These are phyloP conservation scores for Cladophialophora exuberans DNA, from an alignment of 2,329 filamentous ascomycete species.

Conservation along the genomic window DNA sequence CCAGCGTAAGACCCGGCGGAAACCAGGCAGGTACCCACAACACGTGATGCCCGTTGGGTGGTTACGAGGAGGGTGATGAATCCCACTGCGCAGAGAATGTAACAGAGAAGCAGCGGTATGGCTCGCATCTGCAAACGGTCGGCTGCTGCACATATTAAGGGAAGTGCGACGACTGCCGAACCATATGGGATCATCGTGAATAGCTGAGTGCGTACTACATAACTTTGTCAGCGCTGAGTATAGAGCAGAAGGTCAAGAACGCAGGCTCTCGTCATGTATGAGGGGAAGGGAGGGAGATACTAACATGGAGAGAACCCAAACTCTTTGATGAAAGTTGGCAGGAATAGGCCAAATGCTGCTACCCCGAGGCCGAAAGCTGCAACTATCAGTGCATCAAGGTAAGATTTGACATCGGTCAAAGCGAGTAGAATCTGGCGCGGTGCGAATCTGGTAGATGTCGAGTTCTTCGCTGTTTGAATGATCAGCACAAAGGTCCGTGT, in stretches of 20 bases:
- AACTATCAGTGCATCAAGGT: conserved; percentile 8
- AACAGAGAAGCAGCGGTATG: not conserved
- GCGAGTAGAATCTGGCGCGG: conserved; percentile 8
- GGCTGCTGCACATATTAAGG: not conserved
- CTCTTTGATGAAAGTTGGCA: conserved; percentile 19
- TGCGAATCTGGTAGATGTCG: too few relatives aligned
- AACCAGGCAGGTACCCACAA: conserved; percentile 13
- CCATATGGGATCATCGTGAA: conserved; percentile 18
- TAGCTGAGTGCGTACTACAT: conserved; percentile 7
- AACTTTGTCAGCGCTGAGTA: too few relatives aligned
- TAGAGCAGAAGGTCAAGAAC: too few relatives aligned
- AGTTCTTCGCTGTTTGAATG: too few relatives aligned
- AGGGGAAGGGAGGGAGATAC: too few relatives aligned
- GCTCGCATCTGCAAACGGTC: not conserved
- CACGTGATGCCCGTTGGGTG: not conserved
- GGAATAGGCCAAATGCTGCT: conserved; percentile 8
- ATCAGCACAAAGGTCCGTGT: too few relatives aligned
- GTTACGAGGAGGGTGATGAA: conserved; percentile 14
- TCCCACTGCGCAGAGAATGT: not conserved
- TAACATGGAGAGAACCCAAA: conserved; percentile 20
- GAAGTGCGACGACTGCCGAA: not conserved
- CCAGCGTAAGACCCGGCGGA: conserved; percentile 8
- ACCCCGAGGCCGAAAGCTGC: conserved; percentile 4
- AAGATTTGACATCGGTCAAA: conserved; percentile 20
- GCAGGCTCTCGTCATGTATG: too few relatives aligned